Conservation (phyloP, 345 rosid genomes). For the Citrus inodora region DNA sequence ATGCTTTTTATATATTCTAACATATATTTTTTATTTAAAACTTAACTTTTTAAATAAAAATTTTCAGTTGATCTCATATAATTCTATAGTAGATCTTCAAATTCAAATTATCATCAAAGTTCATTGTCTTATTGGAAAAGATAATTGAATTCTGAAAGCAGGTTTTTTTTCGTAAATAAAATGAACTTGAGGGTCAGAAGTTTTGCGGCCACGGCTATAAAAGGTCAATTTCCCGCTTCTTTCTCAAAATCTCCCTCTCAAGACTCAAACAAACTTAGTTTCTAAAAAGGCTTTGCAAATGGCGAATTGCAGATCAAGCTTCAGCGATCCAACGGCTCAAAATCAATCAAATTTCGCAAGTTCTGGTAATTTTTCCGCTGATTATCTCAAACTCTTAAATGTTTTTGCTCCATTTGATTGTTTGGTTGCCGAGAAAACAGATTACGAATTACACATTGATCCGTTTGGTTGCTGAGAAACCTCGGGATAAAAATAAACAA, state of each 20-base stretch:
- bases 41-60: no score
- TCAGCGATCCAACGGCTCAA: slow-evolving; percentile 15
- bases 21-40: no score
- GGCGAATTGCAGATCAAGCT: slow-evolving; percentile 20
- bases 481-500: background rate
- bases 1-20: no score
- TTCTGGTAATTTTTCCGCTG: slow-evolving; percentile 10
- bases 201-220: background rate
- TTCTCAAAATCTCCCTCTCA: background rate
- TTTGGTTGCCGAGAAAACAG: slow-evolving; percentile 12
- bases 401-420: background rate
- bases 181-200: background rate
- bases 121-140: no score
- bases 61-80: no score
- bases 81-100: no score
- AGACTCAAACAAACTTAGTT: background rate
- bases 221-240: background rate
- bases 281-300: background rate
- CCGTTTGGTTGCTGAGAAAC: background rate
- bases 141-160: background rate
- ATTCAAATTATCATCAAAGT: no score
- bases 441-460: background rate
- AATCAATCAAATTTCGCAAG: slow-evolving; percentile 7
- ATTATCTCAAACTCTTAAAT: background rate
- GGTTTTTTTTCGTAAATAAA: background rate